Percentiles rank a stretch among this genome's conserved stretches.
Evolutionary conservation across 192 early-diverging fungal species (phyloP).

Genomic region (Cladochytrium replicatum): DNA sequence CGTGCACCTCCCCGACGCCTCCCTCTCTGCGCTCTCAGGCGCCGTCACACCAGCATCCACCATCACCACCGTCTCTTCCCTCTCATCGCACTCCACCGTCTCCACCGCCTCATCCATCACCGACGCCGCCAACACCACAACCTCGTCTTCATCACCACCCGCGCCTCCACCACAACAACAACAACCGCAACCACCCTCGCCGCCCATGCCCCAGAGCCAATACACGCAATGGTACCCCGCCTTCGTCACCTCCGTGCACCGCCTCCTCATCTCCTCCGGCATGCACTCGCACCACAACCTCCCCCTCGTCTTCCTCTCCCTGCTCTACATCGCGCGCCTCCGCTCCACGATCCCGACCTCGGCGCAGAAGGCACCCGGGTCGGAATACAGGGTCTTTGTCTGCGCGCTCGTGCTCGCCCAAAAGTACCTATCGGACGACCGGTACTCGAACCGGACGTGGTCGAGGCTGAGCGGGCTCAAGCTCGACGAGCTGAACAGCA

Average conservation of each 20-base stretch:
- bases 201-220: no score
- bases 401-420: constrained; percentile 19
- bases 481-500: constrained; percentile 10
- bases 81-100: constrained; percentile 1
- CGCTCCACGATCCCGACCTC: constrained; percentile 3
- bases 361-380: not conserved
- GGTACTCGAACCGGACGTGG: constrained; percentile 21
- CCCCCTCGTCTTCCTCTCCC: constrained; percentile 14
- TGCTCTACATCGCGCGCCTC: constrained; percentile 14
- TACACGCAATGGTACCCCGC: constrained; percentile 11
- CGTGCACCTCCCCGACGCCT: no score
- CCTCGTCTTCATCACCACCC: constrained; percentile 8
- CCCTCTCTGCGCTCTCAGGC: no score
- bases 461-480: constrained; percentile 7
- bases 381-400: constrained; percentile 6
- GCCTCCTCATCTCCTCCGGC: constrained; percentile 7
- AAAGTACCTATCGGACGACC: constrained; percentile 19
- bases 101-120: not conserved
- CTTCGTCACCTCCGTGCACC: constrained; percentile 9
- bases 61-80: no score
- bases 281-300: constrained; percentile 4
- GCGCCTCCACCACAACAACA: constrained; percentile 7
- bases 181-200: no score
- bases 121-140: not conserved
- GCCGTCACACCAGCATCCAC: no score